Evolutionary conservation across 495 filamentous ascomycete genomes (phyloP).

Genomic region (Bathelium albidoporum): DNA sequence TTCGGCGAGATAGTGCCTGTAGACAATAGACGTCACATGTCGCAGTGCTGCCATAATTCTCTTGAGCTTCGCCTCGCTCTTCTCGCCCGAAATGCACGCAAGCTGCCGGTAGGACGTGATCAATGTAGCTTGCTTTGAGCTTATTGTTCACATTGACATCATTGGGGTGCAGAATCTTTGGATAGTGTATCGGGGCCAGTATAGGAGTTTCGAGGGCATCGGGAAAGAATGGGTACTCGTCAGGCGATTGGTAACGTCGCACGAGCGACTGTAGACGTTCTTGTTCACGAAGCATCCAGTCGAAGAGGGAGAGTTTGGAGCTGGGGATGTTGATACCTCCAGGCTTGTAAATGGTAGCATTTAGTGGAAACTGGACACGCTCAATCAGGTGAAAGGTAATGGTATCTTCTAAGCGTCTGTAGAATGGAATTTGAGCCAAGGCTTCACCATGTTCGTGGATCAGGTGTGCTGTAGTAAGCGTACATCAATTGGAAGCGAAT

Average conservation of each 20-base stretch:
- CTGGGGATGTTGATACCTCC: conserved; percentile 73
- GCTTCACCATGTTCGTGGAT: not conserved
- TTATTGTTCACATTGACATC: conserved; percentile 81
- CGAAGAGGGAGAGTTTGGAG: conserved; percentile 66
- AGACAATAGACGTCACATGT: conserved; percentile 84
- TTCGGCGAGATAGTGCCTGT: conserved; percentile 80
- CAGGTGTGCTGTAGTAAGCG: conserved; percentile 21
- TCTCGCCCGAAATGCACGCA: conserved; percentile 61
- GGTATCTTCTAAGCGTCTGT: conserved; percentile 89
- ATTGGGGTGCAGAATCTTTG: conserved; percentile 83
- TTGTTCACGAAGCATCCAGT: conserved; percentile 85
- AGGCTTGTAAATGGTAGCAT: conserved; percentile 73
- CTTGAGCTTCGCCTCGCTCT: conserved; percentile 75
- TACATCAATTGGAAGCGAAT: conserved; percentile 96
- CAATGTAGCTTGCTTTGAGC: conserved; percentile 76
- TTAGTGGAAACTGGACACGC: conserved; percentile 91
- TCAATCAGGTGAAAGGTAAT: conserved; percentile 98
- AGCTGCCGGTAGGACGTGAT: conserved; percentile 68
- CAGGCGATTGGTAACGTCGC: conserved; percentile 88
- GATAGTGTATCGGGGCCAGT: conserved; percentile 80
- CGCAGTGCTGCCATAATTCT: conserved; percentile 92
- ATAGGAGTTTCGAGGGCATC: conserved; percentile 69
- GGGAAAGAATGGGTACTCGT: conserved; percentile 97
- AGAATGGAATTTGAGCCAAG: not conserved
- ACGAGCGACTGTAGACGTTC: conserved; percentile 89